Conservation (phyloP, 2,329 filamentous ascomycete genomes). For the Leptographium flavum region DNA sequence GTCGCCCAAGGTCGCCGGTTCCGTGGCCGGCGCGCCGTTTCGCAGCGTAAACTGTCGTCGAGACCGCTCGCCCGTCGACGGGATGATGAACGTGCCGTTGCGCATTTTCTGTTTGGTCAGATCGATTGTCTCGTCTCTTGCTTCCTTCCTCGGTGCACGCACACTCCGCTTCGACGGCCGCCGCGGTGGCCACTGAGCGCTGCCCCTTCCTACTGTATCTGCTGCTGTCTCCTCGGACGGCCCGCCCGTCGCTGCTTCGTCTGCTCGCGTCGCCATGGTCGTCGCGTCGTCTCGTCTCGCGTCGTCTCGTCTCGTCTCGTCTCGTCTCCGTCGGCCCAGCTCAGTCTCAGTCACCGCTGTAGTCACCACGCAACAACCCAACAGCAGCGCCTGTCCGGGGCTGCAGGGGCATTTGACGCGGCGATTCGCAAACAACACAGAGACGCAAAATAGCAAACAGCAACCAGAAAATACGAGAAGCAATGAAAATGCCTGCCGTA, state of each 20-base stretch:
- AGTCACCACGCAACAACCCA: not conserved
- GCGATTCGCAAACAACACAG: too few relatives aligned
- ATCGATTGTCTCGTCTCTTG: too few relatives aligned
- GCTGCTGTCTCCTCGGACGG: not conserved
- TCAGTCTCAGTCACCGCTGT: not conserved
- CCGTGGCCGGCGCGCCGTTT: conserved; percentile 12
- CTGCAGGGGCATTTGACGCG: not conserved
- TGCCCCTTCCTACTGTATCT: not conserved
- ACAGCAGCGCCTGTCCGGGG: not conserved
- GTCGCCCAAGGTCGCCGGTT: conserved; percentile 9
- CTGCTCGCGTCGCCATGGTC: not conserved
- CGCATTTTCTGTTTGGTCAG: conserved; percentile 60
- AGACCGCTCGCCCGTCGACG: conserved; percentile 71
- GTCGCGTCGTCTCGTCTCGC: not conserved
- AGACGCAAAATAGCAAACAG: too few relatives aligned
- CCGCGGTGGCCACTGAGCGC: conserved; percentile 23
- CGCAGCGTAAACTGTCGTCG: conserved; percentile 68
- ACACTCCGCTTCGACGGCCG: conserved; percentile 32
- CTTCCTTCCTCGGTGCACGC: too few relatives aligned
- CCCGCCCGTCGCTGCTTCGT: not conserved
- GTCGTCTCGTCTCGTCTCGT: too few relatives aligned
- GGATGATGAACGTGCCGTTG: conserved; percentile 77
- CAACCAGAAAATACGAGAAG: too few relatives aligned
- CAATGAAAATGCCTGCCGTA: too few relatives aligned
- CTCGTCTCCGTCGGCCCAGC: too few relatives aligned